These are phyloP conservation scores for Neonothopanus nambi DNA, from an alignment of 1,284 basidiomycete species.

Conservation along the genomic window DNA sequence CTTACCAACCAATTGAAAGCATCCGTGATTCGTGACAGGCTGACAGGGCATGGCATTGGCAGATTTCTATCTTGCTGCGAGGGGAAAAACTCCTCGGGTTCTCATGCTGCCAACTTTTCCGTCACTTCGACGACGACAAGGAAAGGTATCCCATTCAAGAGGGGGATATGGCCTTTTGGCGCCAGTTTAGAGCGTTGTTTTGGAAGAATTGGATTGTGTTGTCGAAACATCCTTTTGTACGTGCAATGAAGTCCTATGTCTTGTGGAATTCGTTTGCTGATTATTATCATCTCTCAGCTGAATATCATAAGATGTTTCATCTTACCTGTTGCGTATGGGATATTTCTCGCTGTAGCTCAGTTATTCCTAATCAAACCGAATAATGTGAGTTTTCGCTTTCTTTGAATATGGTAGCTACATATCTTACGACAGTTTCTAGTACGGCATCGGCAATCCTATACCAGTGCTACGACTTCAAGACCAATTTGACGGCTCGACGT, in stretches of 20 bases:
- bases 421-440: conserved; percentile 36
- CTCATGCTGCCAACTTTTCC: not conserved
- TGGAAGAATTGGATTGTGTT: conserved; percentile 79
- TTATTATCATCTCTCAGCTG: conserved; percentile 36
- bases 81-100: too few species aligned
- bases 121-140: too few species aligned
- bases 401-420: not conserved
- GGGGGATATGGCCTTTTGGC: conserved; percentile 41
- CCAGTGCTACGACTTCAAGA: conserved; percentile 50
- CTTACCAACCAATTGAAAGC: too few species aligned
- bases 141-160: too few species aligned
- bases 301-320: conserved; percentile 70
- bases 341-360: conserved; percentile 68
- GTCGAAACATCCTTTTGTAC: conserved; percentile 62
- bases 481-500: conserved; percentile 50
- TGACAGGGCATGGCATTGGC: too few species aligned
- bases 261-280: not conserved
- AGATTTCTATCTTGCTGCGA: too few species aligned
- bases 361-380: conserved; percentile 55
- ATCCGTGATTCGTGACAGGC: too few species aligned
- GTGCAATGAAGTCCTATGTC: conserved; percentile 25
- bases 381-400: conserved; percentile 41
- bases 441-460: conserved; percentile 60
- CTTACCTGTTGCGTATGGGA: conserved; percentile 67
- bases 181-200: conserved; percentile 63